Percentiles rank a stretch among this genome's conserved stretches.
Evolutionary conservation across 2,329 filamentous ascomycete genomes (phyloP).

Genomic region (Cladosporium sp.): DNA sequence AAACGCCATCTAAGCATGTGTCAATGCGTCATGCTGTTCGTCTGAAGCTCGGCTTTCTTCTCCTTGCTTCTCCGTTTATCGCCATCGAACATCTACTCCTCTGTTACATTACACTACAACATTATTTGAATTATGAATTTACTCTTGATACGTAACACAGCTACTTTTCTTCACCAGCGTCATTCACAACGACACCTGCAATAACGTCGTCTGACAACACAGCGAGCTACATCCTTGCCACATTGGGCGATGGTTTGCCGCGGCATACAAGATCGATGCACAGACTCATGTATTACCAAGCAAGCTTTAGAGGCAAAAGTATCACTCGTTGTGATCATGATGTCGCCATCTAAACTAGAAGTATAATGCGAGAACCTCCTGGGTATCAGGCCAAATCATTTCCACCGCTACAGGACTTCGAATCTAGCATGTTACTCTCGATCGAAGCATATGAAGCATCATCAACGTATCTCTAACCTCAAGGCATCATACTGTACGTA

Average conservation of each 20-base stretch:
- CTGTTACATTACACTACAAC: not conserved
- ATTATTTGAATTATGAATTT: not conserved
- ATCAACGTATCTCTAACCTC: slow-evolving; percentile 54
- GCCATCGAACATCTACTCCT: not conserved
- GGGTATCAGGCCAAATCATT: not conserved
- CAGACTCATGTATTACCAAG: slow-evolving; percentile 10
- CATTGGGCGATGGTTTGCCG: not conserved
- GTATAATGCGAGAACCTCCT: not conserved
- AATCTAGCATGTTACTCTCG: not conserved
- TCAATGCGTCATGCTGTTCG: slow-evolving; percentile 8
- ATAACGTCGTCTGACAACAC: not conserved
- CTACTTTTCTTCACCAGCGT: not conserved
- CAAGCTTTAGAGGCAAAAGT: not conserved
- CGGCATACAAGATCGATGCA: not conserved
- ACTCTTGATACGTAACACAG: not conserved
- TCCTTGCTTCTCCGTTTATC: not conserved
- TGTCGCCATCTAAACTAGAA: not conserved
- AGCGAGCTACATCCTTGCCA: not conserved
- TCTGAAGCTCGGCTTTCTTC: slow-evolving; percentile 3
- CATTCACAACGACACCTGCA: not conserved
- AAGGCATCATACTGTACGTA: slow-evolving; percentile 70
- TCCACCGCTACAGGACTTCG: not conserved
- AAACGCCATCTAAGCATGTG: slow-evolving; percentile 9
- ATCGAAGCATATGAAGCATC: not conserved
- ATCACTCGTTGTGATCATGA: not conserved